Evolutionary conservation across 805 yeast genomes (phyloP).

Genomic region (Yamadazyma paraphyllophila): DNA sequence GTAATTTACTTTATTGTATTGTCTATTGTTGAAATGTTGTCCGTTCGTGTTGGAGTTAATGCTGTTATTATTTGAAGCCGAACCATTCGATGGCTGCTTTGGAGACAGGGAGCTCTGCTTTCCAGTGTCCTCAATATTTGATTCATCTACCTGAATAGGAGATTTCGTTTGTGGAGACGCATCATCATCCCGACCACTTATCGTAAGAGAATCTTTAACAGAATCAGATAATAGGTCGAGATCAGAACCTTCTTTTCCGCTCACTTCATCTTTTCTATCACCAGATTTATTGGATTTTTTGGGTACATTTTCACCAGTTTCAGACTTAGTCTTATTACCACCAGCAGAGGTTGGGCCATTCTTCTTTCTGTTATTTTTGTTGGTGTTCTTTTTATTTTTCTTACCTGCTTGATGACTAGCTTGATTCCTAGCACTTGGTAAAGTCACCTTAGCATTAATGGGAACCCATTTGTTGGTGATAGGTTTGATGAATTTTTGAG

Average conservation of each 20-base stretch:
- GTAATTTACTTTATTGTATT: constrained; percentile 10
- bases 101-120: constrained; percentile 3
- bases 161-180: background rate
- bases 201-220: constrained; percentile 5
- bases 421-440: constrained; percentile 32
- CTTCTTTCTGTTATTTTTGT: constrained; percentile 22
- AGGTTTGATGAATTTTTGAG: constrained; percentile 41
- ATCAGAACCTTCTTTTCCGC: background rate
- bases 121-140: background rate
- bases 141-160: background rate
- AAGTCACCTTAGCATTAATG: constrained; percentile 40
- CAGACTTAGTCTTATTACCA: background rate
- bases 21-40: constrained; percentile 9
- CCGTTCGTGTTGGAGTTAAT: constrained; percentile 6
- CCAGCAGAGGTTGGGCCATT: background rate
- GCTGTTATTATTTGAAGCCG: constrained; percentile 1
- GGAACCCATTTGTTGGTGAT: constrained; percentile 46
- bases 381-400: constrained; percentile 19
- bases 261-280: constrained; percentile 2
- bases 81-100: constrained; percentile 9
- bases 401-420: constrained; percentile 19
- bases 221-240: constrained; percentile 11
- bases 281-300: background rate
- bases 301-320: constrained; percentile 1
- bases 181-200: constrained; percentile 4